These are phyloP conservation scores for Aegilops bicornis DNA, from an alignment of 176 grass and related monocot genomes.

Conservation along the genomic window DNA sequence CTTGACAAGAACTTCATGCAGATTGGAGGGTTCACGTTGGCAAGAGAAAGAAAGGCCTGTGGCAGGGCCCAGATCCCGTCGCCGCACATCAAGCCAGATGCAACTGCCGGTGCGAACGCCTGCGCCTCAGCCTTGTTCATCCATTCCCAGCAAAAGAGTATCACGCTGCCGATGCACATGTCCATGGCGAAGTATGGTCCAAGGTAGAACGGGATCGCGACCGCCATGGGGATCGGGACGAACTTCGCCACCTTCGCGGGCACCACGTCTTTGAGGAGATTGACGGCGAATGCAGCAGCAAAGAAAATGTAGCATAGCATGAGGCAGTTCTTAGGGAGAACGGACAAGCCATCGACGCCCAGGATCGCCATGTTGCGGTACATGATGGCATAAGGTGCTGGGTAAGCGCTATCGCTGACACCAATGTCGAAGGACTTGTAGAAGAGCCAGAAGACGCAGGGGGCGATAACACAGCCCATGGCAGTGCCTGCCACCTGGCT, in stretches of 20 bases:
- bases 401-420: conserved; percentile 29
- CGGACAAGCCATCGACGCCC: conserved; percentile 41
- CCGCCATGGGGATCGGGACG: conserved; percentile 57
- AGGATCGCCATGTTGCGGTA: conserved; percentile 68
- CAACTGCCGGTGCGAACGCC: conserved; percentile 45
- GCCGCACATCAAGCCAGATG: conserved; percentile 54
- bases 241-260: conserved; percentile 37
- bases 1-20: conserved; percentile 77
- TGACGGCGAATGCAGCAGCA: conserved; percentile 29
- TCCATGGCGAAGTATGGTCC: conserved; percentile 57
- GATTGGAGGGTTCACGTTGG: conserved; percentile 50
- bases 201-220: conserved; percentile 65
- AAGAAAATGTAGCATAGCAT: conserved; percentile 49
- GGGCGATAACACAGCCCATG: conserved; percentile 56
- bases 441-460: conserved; percentile 66
- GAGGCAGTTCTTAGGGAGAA: conserved; percentile 48
- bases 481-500: conserved; percentile 73
- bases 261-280: conserved; percentile 37
- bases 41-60: conserved; percentile 50
- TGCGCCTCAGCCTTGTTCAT: conserved; percentile 45
- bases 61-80: conserved; percentile 60
- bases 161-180: conserved; percentile 47
- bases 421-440: conserved; percentile 59
- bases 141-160: conserved; percentile 51
- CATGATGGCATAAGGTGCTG: conserved; percentile 52